These are phyloP conservation scores for Rhodamnia rubescens DNA, from an alignment of 345 rosid species.

Conservation along the genomic window DNA sequence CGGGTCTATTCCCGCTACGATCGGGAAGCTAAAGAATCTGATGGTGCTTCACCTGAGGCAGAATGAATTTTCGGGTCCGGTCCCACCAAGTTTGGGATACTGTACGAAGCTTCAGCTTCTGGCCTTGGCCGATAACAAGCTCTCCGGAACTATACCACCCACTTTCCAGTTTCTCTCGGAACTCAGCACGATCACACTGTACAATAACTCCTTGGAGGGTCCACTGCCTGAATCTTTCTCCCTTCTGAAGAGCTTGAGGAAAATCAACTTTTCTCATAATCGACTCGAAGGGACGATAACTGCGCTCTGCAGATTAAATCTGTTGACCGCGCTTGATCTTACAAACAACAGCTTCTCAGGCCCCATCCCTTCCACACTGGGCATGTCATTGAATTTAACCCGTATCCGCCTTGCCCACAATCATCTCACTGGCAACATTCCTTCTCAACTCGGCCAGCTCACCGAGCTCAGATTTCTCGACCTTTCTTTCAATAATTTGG, in stretches of 20 bases:
- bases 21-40: slow-evolving; percentile 61
- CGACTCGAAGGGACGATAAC: slow-evolving; percentile 48
- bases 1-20: slow-evolving; percentile 58
- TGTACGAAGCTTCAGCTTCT: slow-evolving; percentile 41
- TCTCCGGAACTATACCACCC: slow-evolving; percentile 66
- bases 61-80: slow-evolving; percentile 63
- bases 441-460: slow-evolving; percentile 51
- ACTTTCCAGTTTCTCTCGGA: slow-evolving; percentile 60
- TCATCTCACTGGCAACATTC: slow-evolving; percentile 49
- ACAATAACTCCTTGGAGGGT: slow-evolving; percentile 76
- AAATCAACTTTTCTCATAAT: slow-evolving; percentile 72
- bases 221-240: slow-evolving; percentile 54
- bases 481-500: slow-evolving; percentile 57
- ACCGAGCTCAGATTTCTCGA: slow-evolving; percentile 52
- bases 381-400: slow-evolving; percentile 40
- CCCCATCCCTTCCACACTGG: slow-evolving; percentile 41
- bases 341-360: slow-evolving; percentile 72
- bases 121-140: slow-evolving; percentile 73
- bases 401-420: slow-evolving; percentile 74
- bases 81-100: slow-evolving; percentile 79
- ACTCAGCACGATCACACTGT: slow-evolving; percentile 42
- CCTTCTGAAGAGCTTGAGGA: slow-evolving; percentile 51
- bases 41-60: slow-evolving; percentile 68
- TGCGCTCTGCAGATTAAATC: slow-evolving; percentile 55
- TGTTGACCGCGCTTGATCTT: slow-evolving; percentile 55